Evolutionary conservation across 2,329 filamentous ascomycete genomes (phyloP).

Genomic region (Pseudocercospora crystallina): DNA sequence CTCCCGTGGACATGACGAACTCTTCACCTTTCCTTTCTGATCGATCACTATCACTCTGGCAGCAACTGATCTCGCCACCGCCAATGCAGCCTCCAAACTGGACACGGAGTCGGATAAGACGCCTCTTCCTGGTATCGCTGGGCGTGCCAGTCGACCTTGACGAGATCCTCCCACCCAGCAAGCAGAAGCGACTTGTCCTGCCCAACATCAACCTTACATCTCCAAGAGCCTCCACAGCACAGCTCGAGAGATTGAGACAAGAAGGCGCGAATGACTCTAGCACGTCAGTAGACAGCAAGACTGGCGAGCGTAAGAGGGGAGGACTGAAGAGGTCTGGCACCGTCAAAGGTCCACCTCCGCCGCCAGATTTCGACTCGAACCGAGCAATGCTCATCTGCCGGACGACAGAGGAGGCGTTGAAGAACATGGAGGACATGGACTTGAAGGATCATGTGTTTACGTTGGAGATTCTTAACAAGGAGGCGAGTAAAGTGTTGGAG

Average conservation of each 20-base stretch:
- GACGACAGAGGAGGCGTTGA: slow-evolving; percentile 79
- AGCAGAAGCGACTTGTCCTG: slow-evolving; percentile 95
- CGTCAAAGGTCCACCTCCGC: slow-evolving; percentile 61
- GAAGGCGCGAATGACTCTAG: slow-evolving; percentile 30
- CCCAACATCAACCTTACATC: slow-evolving; percentile 65
- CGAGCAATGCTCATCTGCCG: slow-evolving; percentile 74
- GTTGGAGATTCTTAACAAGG: slow-evolving; percentile 67
- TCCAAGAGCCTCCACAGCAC: slow-evolving; percentile 33
- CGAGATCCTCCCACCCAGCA: slow-evolving; percentile 93
- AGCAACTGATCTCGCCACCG: slow-evolving; percentile 90
- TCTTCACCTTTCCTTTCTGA: slow-evolving; percentile 74
- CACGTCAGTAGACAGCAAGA: slow-evolving; percentile 34
- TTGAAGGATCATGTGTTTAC: slow-evolving; percentile 68
- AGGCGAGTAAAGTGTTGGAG: slow-evolving; percentile 74
- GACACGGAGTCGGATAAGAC: slow-evolving; percentile 92
- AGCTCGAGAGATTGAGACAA: slow-evolving; percentile 40
- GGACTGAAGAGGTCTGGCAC: slow-evolving; percentile 38
- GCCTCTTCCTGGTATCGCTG: slow-evolving; percentile 91
- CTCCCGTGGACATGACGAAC: slow-evolving; percentile 30
- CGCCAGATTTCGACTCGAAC: slow-evolving; percentile 76
- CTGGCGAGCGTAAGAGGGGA: slow-evolving; percentile 24
- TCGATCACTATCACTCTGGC: slow-evolving; percentile 88
- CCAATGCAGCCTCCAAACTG: slow-evolving; percentile 95
- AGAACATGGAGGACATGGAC: slow-evolving; percentile 76
- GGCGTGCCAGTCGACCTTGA: slow-evolving; percentile 95